Conservation (phyloP, 2,329 filamentous ascomycete species). For the Diaporthe citriasiana region DNA sequence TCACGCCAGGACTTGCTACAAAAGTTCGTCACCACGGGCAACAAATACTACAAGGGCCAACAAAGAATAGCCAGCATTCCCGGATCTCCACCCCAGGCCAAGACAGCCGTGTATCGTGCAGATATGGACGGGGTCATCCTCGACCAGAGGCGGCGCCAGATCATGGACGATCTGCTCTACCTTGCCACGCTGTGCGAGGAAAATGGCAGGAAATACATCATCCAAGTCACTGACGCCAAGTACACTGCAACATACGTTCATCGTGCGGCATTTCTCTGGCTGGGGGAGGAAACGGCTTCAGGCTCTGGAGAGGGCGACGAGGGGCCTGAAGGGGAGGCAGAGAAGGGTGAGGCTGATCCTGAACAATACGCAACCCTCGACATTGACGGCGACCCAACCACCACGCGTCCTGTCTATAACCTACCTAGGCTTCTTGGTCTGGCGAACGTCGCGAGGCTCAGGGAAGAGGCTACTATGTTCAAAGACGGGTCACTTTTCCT, state of each 20-base stretch:
- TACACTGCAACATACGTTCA: conserved; percentile 56
- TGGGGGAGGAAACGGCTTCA: conserved; percentile 43
- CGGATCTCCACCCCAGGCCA: conserved; percentile 32
- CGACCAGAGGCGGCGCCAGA: conserved; percentile 62
- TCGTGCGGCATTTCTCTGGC: conserved; percentile 64
- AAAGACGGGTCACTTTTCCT: conserved; percentile 58
- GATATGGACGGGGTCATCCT: conserved; percentile 71
- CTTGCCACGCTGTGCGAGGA: conserved; percentile 51
- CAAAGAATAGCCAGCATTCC: conserved; percentile 43
- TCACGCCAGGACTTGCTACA: conserved; percentile 52
- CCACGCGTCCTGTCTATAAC: conserved; percentile 66
- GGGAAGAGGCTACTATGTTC: conserved; percentile 52
- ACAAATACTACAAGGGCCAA: conserved; percentile 42
- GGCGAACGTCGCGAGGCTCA: conserved; percentile 59
- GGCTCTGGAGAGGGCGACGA: neutral
- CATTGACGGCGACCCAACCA: conserved; percentile 52
- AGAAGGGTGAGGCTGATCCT: conserved; percentile 41
- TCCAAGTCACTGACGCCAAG: conserved; percentile 60
- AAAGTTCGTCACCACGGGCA: conserved; percentile 41
- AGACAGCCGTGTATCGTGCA: conserved; percentile 59
- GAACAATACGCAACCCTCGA: conserved; percentile 62
- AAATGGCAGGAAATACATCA: conserved; percentile 55
- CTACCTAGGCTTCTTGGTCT: conserved; percentile 65
- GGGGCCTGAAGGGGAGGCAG: neutral
- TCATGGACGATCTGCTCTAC: conserved; percentile 61